Evolutionary conservation across 2,329 filamentous ascomycete species (phyloP).

Genomic region (Ceratocystis alfenasii): DNA sequence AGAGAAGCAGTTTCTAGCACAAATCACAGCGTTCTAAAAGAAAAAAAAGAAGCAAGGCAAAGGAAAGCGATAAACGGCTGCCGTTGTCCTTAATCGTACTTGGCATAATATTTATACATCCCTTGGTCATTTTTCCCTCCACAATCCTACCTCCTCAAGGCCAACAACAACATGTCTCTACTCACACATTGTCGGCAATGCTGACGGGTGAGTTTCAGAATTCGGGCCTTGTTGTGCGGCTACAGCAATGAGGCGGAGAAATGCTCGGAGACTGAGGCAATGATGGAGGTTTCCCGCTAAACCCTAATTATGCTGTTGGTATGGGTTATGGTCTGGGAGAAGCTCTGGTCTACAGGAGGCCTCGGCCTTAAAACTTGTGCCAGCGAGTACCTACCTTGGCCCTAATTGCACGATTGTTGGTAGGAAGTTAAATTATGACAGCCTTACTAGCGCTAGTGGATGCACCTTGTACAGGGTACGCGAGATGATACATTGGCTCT

Average conservation of each 20-base stretch:
- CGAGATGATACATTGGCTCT: background rate
- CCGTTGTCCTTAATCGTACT: background rate
- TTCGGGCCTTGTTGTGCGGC: slow-evolving; percentile 1
- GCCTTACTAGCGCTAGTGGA: background rate
- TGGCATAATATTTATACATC: background rate
- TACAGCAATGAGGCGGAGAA: background rate
- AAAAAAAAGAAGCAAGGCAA: background rate
- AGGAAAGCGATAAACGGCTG: background rate
- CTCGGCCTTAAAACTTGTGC: background rate
- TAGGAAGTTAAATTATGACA: slow-evolving; percentile 1
- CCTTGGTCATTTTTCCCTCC: background rate
- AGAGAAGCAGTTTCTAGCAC: background rate
- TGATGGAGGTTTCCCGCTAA: background rate
- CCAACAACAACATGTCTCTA: too few species aligned
- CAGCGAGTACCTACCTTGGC: background rate
- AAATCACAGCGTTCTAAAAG: background rate
- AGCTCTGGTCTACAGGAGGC: too few species aligned
- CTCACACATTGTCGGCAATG: background rate
- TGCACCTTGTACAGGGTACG: background rate
- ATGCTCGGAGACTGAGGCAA: background rate
- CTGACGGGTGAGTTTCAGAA: background rate
- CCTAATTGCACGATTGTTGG: background rate
- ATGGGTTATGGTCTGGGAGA: background rate
- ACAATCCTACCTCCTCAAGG: background rate
- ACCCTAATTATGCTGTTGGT: background rate